These are phyloP conservation scores for Linnemannia elongata DNA, from an alignment of 192 early-diverging fungal species.

Conservation along the genomic window DNA sequence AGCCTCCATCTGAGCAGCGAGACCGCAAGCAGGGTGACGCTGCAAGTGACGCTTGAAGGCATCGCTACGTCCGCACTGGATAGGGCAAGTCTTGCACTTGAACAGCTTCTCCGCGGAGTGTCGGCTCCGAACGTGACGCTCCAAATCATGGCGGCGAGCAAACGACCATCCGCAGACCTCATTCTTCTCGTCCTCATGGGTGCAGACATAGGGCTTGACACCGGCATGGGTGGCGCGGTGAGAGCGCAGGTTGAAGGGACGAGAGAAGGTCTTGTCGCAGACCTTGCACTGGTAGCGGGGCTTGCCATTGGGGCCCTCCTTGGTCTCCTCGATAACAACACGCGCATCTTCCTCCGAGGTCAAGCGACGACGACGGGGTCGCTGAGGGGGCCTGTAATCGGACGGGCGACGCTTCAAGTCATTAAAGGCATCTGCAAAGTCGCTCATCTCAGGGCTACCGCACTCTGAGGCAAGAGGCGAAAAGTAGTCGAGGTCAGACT, in stretches of 20 bases:
- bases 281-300: conserved; percentile 34
- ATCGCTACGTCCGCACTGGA: conserved; percentile 46
- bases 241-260: conserved; percentile 79
- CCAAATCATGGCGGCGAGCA: conserved; percentile 51
- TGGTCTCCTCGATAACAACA: conserved; percentile 12
- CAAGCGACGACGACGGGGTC: conserved; percentile 38
- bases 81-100: conserved; percentile 38
- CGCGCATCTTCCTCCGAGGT: conserved; percentile 42
- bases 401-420: neutral
- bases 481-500: conserved; percentile 36
- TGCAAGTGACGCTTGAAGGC: conserved; percentile 50
- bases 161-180: conserved; percentile 31
- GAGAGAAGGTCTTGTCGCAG: conserved; percentile 69
- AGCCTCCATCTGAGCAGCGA: conserved; percentile 25
- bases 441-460: conserved; percentile 27
- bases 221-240: conserved; percentile 75
- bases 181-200: conserved; percentile 33
- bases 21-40: conserved; percentile 35
- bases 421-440: conserved; percentile 1
- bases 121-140: conserved; percentile 40
- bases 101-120: conserved; percentile 42
- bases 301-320: conserved; percentile 6
- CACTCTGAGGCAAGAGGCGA: conserved; percentile 26
- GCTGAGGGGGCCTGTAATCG: conserved; percentile 15
- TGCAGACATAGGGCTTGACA: conserved; percentile 73